Conservation (phyloP, 208 protist species). For the Vickermania spadyakhi region DNA sequence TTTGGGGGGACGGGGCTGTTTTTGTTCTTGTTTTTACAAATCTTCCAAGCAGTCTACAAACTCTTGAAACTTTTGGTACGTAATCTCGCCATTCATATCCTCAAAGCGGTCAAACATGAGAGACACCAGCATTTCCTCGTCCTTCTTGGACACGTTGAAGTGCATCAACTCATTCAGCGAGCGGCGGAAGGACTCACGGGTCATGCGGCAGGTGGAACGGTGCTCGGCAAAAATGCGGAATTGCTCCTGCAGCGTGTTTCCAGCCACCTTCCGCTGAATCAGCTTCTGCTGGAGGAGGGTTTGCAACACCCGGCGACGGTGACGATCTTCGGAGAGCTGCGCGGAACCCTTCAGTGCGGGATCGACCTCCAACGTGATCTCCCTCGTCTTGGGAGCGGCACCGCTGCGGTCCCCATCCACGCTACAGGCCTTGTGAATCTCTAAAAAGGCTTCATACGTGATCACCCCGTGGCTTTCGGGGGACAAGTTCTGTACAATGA, state of each 20-base stretch:
- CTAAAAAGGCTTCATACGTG: conserved; percentile 67
- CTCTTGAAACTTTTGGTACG: conserved; percentile 81
- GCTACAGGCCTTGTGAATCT: conserved; percentile 29
- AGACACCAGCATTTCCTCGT: conserved; percentile 72
- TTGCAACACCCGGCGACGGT: conserved; percentile 39
- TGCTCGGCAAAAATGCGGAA: conserved; percentile 69
- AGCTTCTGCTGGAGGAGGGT: conserved; percentile 69
- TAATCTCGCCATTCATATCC: conserved; percentile 76
- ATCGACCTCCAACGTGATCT: conserved; percentile 51
- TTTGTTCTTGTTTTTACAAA: conserved; percentile 5
- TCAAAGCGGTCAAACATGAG: conserved; percentile 75
- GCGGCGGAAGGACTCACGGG: conserved; percentile 54
- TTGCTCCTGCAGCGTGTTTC: conserved; percentile 41
- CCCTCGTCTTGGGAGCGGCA: conserved; percentile 45
- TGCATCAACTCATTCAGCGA: conserved; percentile 78
- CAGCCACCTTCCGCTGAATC: conserved; percentile 60
- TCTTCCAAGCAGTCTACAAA: conserved; percentile 41
- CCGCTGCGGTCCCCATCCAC: conserved; percentile 64
- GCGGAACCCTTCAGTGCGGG: conserved; percentile 30
- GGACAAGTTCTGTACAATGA: conserved; percentile 67
- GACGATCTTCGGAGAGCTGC: conserved; percentile 17
- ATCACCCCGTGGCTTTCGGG: conserved; percentile 57
- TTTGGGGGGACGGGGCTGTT: no score
- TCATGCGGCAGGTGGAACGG: conserved; percentile 56
- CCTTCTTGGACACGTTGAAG: conserved; percentile 60